phyloP scores from a whole-genome alignment of 257 asterid species.

The Hygrophila difformis region DNA sequence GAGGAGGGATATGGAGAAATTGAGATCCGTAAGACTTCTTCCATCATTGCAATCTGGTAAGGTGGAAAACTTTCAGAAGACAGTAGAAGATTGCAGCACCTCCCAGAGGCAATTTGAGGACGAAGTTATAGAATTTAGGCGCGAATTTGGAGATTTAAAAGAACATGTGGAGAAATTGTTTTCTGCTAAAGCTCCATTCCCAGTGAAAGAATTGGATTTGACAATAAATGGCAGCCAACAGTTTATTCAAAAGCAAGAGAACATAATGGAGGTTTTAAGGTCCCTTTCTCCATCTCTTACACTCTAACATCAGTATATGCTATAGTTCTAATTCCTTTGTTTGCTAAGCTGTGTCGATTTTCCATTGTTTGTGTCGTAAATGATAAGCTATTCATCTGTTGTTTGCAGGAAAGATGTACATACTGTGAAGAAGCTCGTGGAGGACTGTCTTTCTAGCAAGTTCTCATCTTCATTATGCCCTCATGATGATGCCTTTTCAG shows the following conservation, averaged over 20 bases:
- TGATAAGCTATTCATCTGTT: background rate
- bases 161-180: conserved; percentile 60
- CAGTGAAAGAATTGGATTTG: conserved; percentile 58
- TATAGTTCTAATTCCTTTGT: too few relatives aligned
- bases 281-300: conserved; percentile 22
- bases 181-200: conserved; percentile 65
- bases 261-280: conserved; percentile 96
- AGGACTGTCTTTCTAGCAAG: conserved; percentile 68
- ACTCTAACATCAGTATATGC: background rate
- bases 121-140: conserved; percentile 80
- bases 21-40: conserved; percentile 62
- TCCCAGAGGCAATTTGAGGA: conserved; percentile 89
- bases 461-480: conserved; percentile 87
- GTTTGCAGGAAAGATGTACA: conserved; percentile 84
- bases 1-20: conserved; percentile 70
- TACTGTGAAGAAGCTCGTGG: conserved; percentile 93
- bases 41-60: conserved; percentile 74
- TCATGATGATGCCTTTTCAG: conserved; percentile 98
- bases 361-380: too few relatives aligned
- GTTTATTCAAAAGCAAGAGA: conserved; percentile 65
- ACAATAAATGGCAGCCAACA: conserved; percentile 62
- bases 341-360: too few relatives aligned
- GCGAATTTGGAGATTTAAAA: conserved; percentile 81
- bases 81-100: conserved; percentile 70
- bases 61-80: conserved; percentile 76